These are phyloP conservation scores for Sanghuangporus weigelae DNA, from an alignment of 1,284 basidiomycete genomes.

Conservation along the genomic window DNA sequence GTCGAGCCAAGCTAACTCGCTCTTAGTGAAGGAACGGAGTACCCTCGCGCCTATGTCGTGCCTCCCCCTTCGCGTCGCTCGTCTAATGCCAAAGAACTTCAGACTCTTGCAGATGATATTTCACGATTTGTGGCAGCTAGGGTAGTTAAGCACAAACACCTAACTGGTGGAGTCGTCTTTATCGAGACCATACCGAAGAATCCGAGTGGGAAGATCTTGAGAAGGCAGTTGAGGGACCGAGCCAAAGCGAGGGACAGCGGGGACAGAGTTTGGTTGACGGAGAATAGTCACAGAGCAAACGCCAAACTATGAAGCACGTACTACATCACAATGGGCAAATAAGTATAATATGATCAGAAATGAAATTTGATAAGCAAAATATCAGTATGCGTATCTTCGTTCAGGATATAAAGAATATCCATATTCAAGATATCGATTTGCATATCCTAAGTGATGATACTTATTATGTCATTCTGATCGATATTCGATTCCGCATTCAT, in stretches of 20 bases:
- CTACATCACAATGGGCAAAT: neutral
- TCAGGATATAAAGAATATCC: too few relatives aligned
- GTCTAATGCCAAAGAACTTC: neutral
- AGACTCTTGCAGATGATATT: constrained; percentile 26
- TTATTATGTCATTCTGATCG: too few relatives aligned
- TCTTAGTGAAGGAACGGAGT: constrained; percentile 28
- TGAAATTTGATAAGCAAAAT: too few relatives aligned
- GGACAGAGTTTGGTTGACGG: neutral
- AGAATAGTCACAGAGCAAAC: neutral
- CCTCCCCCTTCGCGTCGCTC: constrained; percentile 41
- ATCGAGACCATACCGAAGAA: constrained; percentile 66
- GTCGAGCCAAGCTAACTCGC: neutral
- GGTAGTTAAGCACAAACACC: constrained; percentile 59
- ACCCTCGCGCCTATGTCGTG: constrained; percentile 64
- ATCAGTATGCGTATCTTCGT: too few relatives aligned
- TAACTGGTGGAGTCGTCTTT: constrained; percentile 59
- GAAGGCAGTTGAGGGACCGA: constrained; percentile 53
- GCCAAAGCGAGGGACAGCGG: constrained; percentile 43
- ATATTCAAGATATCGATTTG: too few relatives aligned
- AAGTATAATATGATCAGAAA: too few relatives aligned
- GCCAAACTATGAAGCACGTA: neutral
- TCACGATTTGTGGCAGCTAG: constrained; percentile 55
- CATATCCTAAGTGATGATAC: too few relatives aligned
- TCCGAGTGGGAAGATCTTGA: constrained; percentile 67
- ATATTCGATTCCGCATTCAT: too few relatives aligned